Base-by-base conservation (phyloP, 176 grass and related monocot genomes). In the Cenchrus americanus region DNA sequence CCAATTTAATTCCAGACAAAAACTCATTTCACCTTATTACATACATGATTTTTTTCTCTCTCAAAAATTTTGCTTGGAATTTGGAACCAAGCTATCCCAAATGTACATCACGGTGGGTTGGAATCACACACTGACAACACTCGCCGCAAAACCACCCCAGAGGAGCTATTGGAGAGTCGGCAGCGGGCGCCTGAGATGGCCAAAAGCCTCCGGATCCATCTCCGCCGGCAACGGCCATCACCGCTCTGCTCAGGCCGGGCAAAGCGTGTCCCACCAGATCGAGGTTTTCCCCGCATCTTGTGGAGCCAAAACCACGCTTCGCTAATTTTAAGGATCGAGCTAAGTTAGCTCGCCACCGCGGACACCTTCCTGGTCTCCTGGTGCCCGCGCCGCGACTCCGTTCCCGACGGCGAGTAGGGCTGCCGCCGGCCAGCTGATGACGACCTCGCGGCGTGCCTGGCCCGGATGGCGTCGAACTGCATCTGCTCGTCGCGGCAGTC, bases 401-500 rank as follows among this genome's bases (percentile, higher is more conserved):
- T 5, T 5, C 10, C 55, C 11, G 50, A 6, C 11, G 50, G 1
- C 11, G 55, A 8, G 53, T 30, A 52, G 72, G 54, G 47, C 26
- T 40, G 46, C 49, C 75, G 76, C 24, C 83, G 77, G 19, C 70
- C 34, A 37, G 34, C 22, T 21, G 46, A 19, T 21, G 46, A 19
- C 44, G 66, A 71, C 79, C 44, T 69, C 7, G 81, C 75, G 13
- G 67, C 80, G 40, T 59, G 75, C 87, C 87, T 51, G 7, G 15
- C 76, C 8, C 57, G 47, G 41, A 83, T 27, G 62, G 71, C 87
- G 77, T 94, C 88, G 55, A 83, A 76, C 85, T 94, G 79, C 79
- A 94, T 94, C 86, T 91, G 92, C 79, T 94, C 86, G 76, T 84
- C 14, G 7, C 92, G 83, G 70, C 94, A 97, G 21, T 93, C 88